Base-by-base conservation (phyloP, 345 rosid species). In the Eutrema yunnanense region DNA sequence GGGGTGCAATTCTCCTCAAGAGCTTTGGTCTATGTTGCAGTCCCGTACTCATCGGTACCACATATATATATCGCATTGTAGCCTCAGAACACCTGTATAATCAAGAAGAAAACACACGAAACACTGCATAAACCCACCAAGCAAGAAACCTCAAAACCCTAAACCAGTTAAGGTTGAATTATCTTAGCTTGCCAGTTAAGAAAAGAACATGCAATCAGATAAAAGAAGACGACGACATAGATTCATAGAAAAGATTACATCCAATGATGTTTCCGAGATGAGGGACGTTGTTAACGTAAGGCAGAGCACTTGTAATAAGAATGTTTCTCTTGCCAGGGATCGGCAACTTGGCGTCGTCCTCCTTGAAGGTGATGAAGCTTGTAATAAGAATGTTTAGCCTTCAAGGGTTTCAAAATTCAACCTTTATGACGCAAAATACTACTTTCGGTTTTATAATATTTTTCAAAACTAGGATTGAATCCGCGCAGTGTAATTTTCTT, bases 231-330 rank as follows among this genome's bases (percentile, higher is more conserved):
- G 38, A 50, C 3, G 38, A 55, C 29, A 14, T 54, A 14, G 62
- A 53, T 41, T 43, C 55, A 64, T 22, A 22, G 26, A 22, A 22
- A 22, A 22, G 26, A 67, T 54, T 80, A 82, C 91, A 71, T 67
- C 97, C 98, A 55, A 95, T 88, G 83, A 95, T 90, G 82, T 95
- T 95, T 66, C 97, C 97, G 42, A 95, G 96, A 57, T 95, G 99
- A 73, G 99, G 99, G 1, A 92, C 93, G 82, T 94, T 94, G 80
- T 94, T 94, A 80, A 94, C 97, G 53, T 92, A 94, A 44, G 99
- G 99, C 73, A 94, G 63, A 36, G 98, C 98, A 72, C 97, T 92
- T 55, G 97, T 94, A 74, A 94, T 92, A 37, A 92, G 93, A 6
- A 94, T 63, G 83, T 94, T 94, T 68, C 97, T 82, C 82, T 87